Conservation (phyloP, 352 stramenopile species). For the Globisporangium orthogonon region DNA sequence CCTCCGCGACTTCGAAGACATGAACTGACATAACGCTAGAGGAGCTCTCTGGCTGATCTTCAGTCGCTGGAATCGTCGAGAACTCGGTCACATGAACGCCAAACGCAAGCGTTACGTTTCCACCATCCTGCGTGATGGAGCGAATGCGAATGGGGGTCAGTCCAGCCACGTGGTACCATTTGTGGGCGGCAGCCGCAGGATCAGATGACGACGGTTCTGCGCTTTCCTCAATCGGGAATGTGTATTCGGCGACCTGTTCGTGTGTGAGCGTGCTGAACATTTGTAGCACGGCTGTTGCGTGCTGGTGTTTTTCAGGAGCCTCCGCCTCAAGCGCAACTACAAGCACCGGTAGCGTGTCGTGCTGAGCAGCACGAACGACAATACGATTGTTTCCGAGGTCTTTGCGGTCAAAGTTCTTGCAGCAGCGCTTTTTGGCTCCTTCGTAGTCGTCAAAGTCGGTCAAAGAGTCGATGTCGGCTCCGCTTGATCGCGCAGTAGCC, state of each 20-base stretch:
- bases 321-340: background rate
- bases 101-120: background rate
- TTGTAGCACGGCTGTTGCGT: background rate
- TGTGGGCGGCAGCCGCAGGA: background rate
- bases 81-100: constrained; percentile 3
- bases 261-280: constrained; percentile 5
- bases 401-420: constrained; percentile 14
- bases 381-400: background rate
- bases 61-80: background rate
- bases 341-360: constrained; percentile 5
- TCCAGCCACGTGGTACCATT: background rate
- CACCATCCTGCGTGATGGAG: background rate
- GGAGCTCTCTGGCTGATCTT: constrained; percentile 2
- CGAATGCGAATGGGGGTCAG: constrained; percentile 6
- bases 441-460: constrained; percentile 33
- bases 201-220: background rate
- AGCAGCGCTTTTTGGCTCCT: constrained; percentile 33
- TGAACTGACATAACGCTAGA: background rate
- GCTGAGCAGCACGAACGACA: constrained; percentile 1
- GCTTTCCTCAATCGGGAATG: background rate
- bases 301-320: background rate
- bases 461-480: constrained; percentile 4
- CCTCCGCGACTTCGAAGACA: constrained; percentile 2
- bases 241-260: background rate
- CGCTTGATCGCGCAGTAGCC: constrained; percentile 14